Conservation (phyloP, 1,284 basidiomycete species). For the Stereum hirsutum region DNA sequence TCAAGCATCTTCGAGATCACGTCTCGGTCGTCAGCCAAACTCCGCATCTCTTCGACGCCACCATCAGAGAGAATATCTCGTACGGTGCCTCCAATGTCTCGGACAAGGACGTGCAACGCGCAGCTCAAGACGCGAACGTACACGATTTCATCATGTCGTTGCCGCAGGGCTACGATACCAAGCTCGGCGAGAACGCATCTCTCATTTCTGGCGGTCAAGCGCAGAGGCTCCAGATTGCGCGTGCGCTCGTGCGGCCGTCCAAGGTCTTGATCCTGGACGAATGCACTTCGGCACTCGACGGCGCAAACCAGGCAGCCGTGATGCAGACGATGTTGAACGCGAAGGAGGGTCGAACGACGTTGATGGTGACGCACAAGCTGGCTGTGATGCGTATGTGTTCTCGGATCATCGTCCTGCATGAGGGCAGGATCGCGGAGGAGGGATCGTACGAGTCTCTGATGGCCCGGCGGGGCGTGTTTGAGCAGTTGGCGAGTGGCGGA, state of each 20-base stretch:
- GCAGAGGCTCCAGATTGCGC: conserved; percentile 87
- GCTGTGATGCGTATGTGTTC: conserved; percentile 91
- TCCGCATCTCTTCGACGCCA: conserved; percentile 81
- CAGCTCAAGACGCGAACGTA: conserved; percentile 71
- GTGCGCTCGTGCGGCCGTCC: conserved; percentile 69
- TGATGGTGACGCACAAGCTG: conserved; percentile 92
- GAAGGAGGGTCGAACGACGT: conserved; percentile 65
- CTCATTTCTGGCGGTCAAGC: conserved; percentile 93
- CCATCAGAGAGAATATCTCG: conserved; percentile 79
- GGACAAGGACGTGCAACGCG: conserved; percentile 50
- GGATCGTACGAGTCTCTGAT: conserved; percentile 73
- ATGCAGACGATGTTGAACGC: conserved; percentile 68
- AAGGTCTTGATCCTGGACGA: conserved; percentile 89
- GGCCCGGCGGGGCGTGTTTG: conserved; percentile 66
- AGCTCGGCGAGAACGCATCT: conserved; percentile 81
- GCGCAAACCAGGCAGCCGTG: conserved; percentile 72
- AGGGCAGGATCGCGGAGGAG: conserved; percentile 72
- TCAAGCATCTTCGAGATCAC: conserved; percentile 69
- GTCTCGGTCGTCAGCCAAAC: conserved; percentile 83
- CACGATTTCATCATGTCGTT: conserved; percentile 83
- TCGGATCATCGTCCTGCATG: conserved; percentile 75
- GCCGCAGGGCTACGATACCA: conserved; percentile 79
- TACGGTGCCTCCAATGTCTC: conserved; percentile 59
- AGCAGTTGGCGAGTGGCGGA: conserved; percentile 74
- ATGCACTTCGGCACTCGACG: conserved; percentile 87